Evolutionary conservation across 495 filamentous ascomycete genomes (phyloP), one percentile per base, ranked within the genome.

Genomic region (Trichocladium uniseriatum): DNA sequence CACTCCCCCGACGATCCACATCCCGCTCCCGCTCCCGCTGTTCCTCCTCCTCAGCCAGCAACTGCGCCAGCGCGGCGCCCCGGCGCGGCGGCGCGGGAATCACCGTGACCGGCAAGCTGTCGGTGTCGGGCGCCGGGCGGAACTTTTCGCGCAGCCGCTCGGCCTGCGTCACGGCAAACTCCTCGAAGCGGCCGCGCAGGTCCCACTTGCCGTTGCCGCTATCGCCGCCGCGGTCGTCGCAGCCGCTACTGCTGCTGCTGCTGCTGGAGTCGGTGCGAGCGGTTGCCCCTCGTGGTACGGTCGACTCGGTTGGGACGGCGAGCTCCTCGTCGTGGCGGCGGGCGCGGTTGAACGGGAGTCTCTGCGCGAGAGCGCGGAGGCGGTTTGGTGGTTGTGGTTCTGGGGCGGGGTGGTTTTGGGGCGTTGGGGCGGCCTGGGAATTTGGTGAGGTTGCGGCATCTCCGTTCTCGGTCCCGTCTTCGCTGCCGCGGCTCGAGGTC

Each of bases 21-120:
- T 14, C 10, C 29, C 19, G 21, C 18, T 21, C 21, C 24, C 38
- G 22, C 22, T 20, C 21, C 22, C 46, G 48, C 35, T 61, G 44
- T 19, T 44, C 27, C 48, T 66, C 65, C 40, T 72, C 66, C 22
- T 72, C 72, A 48, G 71, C 69, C 18, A 69, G 43, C 20, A 74
- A 46, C 50, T 66, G 66, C 19, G 68, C 70, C 6, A 75, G 56
- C 7, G 68, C 71, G 0, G 70, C 69, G 2, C 72, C 72, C 18
- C 68, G 60, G 0, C 72, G 63, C 11, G 70, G 64, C 32, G 71
- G 72, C 0, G 72, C 72, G 6, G 71, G 71, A 18, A 76, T 74
- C 5, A 76, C 66, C 24, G 62, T 71, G n/a, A 74, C 66, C 6
- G 72, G 72, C 40, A 76, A 52, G 50, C 66, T 72, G 43, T 69